Conservation (phyloP, 441 rosid species). For the Rhodomyrtus psidioides region DNA sequence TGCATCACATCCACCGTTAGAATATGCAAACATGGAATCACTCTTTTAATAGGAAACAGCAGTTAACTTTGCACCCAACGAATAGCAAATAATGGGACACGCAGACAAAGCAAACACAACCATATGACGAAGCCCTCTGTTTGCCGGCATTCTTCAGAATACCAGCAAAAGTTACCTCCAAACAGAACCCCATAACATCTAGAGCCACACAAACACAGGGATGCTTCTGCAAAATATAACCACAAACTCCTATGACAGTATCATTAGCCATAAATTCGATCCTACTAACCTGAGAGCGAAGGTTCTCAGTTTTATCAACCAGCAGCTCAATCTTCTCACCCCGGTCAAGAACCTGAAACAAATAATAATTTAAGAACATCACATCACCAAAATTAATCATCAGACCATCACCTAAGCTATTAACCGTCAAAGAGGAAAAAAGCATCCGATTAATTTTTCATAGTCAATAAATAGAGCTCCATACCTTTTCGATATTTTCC, state of each 20-base stretch:
- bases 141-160: background rate
- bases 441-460: background rate
- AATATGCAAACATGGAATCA: background rate
- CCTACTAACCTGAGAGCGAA: constrained; percentile 4
- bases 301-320: constrained; percentile 14
- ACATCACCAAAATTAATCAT: background rate
- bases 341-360: constrained; percentile 45
- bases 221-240: background rate
- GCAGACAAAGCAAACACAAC: background rate
- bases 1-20: constrained; percentile 8
- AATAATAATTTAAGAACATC: background rate
- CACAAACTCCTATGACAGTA: background rate
- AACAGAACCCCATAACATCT: background rate
- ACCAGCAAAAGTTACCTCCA: background rate
- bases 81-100: background rate
- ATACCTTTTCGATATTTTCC: constrained; percentile 68
- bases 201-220: background rate
- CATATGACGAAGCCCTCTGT: background rate
- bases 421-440: background rate
- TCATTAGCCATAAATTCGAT: background rate
- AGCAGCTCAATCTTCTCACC: constrained; percentile 16
- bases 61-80: background rate
- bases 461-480: background rate
- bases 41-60: background rate
- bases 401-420: background rate